phyloP scores from a whole-genome alignment of 2,329 filamentous ascomycete species.

The Colletotrichum godetiae region DNA sequence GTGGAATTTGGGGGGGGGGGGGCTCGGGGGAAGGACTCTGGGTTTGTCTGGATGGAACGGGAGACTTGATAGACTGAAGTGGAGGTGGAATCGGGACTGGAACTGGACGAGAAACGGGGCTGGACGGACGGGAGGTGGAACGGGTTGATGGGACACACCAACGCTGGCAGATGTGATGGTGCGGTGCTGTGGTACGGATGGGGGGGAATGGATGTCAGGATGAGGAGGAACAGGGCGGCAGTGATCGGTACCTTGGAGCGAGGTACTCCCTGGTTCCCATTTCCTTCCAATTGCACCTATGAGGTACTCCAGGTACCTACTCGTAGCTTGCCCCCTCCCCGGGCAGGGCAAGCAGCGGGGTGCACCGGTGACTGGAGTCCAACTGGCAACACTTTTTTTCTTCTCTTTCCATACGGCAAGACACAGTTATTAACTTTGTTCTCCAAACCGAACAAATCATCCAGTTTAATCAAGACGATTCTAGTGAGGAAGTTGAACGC shows the following conservation, averaged over 20 bases:
- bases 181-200: neutral
- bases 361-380: neutral
- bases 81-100: constrained; percentile 3
- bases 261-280: neutral
- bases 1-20: constrained; percentile 24
- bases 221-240: neutral
- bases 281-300: neutral
- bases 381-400: neutral
- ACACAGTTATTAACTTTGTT: neutral
- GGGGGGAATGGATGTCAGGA: neutral
- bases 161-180: constrained; percentile 1
- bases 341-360: neutral
- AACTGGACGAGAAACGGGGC: neutral
- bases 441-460: neutral
- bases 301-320: too few relatives aligned
- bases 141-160: constrained; percentile 6
- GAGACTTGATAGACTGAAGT: neutral
- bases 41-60: neutral
- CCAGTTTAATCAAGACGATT: neutral
- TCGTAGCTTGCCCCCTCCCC: neutral
- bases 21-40: neutral
- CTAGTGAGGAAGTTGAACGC: too few relatives aligned
- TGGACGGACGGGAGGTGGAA: constrained; percentile 3
- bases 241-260: neutral
- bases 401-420: neutral